Conservation (phyloP, 176 grass and related monocot species). For the maize (Zea mays) region Zm-B73-REFERENCE-NAM-5.0 NC_050105.1:100488501-100489000, state of each 20-base stretch:
- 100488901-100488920: conserved; percentile 38
- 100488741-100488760: not conserved
- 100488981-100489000: conserved; percentile 33
- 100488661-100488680: not conserved
- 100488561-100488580: not conserved
- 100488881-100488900: conserved; percentile 42
- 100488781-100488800: conserved; percentile 34
- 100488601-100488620: not conserved
- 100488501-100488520: not conserved
- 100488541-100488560: not conserved
- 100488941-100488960: conserved; percentile 38
- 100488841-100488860: conserved; percentile 44
- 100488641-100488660: not conserved
- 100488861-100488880: conserved; percentile 40
- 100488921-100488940: conserved; percentile 42
- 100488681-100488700: not conserved
- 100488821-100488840: not conserved
- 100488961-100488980: conserved; percentile 39
- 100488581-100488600: not conserved
- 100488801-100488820: conserved; percentile 2
- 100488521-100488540: not conserved
- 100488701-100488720: not conserved
- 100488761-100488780: conserved; percentile 17
- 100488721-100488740: not conserved
- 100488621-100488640: not conserved